These are phyloP conservation scores for Lactuca saligna DNA, from an alignment of 129 eudicot genomes.

Conservation along the genomic window DNA sequence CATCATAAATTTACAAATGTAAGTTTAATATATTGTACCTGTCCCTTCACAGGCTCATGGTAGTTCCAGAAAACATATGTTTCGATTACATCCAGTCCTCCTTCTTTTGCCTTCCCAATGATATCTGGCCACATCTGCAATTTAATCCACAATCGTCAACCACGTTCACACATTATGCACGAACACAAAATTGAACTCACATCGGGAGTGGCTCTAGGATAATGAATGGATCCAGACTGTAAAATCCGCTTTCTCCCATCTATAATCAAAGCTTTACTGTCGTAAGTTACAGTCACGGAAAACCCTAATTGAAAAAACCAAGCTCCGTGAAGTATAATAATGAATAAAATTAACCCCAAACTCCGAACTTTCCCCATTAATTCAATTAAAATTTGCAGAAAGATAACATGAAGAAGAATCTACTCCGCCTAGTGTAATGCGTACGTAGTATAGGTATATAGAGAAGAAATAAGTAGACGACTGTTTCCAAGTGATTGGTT, in stretches of 20 bases:
- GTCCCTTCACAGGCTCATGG: constrained; percentile 79
- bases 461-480: neutral
- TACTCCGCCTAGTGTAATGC: neutral
- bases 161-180: constrained; percentile 8
- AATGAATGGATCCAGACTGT: constrained; percentile 81
- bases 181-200: constrained; percentile 37
- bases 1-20: neutral
- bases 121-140: constrained; percentile 74
- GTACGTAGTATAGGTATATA: neutral
- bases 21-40: constrained; percentile 39
- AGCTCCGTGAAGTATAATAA: constrained; percentile 39
- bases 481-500: constrained; percentile 33
- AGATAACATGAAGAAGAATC: neutral
- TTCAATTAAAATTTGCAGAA: constrained; percentile 19
- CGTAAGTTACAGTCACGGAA: constrained; percentile 56
- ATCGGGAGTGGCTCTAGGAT: constrained; percentile 72
- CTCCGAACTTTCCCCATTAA: constrained; percentile 29
- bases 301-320: constrained; percentile 35
- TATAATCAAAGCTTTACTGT: constrained; percentile 61
- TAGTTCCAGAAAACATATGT: constrained; percentile 82
- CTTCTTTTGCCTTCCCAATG: constrained; percentile 67
- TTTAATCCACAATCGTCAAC: constrained; percentile 16
- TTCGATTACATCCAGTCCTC: constrained; percentile 81
- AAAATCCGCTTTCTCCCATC: constrained; percentile 72
- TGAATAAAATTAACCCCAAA: constrained; percentile 32